Conservation (phyloP, 768 basidiomycete genomes). For the Boletus sp. region DNA sequence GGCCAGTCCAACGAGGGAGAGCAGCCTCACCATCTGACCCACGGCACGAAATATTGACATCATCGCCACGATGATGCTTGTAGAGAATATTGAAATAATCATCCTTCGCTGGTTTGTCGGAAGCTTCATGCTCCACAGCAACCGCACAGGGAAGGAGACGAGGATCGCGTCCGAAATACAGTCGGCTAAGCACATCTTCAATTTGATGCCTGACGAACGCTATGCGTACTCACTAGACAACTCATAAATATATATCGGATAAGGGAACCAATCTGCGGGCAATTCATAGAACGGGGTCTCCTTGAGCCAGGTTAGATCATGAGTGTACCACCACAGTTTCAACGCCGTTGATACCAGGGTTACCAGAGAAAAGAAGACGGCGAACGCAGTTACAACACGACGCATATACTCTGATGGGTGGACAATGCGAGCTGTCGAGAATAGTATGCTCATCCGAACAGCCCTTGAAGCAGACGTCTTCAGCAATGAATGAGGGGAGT, state of each 20-base stretch:
- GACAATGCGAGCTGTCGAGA: constrained; percentile 20
- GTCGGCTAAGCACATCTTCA: constrained; percentile 18
- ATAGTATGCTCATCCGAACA: constrained; percentile 20
- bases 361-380: constrained; percentile 7
- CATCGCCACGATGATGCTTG: constrained; percentile 10
- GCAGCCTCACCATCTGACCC: constrained; percentile 8
- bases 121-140: constrained; percentile 13
- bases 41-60: constrained; percentile 12
- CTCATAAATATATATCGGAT: constrained; percentile 5
- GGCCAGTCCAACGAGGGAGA: constrained; percentile 8
- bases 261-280: not conserved
- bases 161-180: constrained; percentile 20
- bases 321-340: constrained; percentile 14
- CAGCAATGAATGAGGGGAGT: not conserved
- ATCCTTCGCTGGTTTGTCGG: constrained; percentile 12
- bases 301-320: constrained; percentile 6
- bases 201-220: not conserved
- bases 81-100: constrained; percentile 13
- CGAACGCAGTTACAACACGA: constrained; percentile 8
- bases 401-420: constrained; percentile 6
- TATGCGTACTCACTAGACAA: constrained; percentile 12
- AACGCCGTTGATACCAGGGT: not conserved
- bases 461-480: constrained; percentile 7
- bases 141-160: constrained; percentile 9
- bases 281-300: not conserved